Evolutionary conservation across 176 grass and related monocot species (phyloP).

Genomic region (Carex myosuroides): DNA sequence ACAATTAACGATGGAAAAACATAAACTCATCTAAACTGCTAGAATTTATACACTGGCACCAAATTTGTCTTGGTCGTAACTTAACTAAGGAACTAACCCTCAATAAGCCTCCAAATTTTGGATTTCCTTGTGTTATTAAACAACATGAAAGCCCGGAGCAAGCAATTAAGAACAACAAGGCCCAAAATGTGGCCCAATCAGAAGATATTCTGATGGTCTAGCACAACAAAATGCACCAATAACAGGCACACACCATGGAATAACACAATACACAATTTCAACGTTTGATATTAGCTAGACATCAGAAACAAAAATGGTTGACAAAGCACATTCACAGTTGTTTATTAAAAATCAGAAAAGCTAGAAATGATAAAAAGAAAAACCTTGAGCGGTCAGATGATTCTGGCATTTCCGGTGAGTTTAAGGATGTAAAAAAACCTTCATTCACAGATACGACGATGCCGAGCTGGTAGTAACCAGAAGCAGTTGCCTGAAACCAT

Average conservation of each 20-base stretch:
- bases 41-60: neutral
- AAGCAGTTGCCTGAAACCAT: conserved; percentile 93
- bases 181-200: neutral
- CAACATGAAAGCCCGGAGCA: neutral
- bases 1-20: neutral
- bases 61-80: neutral
- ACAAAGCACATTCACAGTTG: neutral
- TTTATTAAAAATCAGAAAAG: neutral
- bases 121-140: neutral
- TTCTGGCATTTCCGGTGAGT: conserved; percentile 41
- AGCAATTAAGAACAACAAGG: neutral
- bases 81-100: neutral
- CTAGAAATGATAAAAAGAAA: neutral
- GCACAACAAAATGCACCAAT: neutral
- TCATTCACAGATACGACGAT: conserved; percentile 77
- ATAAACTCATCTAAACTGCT: neutral
- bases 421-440: conserved; percentile 58
- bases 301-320: neutral
- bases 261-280: neutral
- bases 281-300: neutral
- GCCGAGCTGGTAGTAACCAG: conserved; percentile 93
- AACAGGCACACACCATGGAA: neutral
- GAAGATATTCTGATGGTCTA: neutral
- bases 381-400: conserved; percentile 48
- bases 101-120: neutral